These are phyloP conservation scores for Hypoxylon sp. DNA, from an alignment of 2,329 filamentous ascomycete genomes.

Conservation along the genomic window DNA sequence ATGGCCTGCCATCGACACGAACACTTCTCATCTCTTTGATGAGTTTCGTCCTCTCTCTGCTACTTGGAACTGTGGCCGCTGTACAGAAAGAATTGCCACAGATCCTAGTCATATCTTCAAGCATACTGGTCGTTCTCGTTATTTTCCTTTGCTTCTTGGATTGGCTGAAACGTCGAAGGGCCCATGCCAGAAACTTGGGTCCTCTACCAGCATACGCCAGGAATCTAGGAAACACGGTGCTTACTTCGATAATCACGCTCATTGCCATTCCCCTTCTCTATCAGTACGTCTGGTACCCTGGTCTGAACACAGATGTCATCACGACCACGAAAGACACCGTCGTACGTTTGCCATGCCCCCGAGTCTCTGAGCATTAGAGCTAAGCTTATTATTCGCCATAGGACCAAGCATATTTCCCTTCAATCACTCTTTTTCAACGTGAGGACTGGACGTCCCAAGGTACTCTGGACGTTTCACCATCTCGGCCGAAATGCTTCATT, in stretches of 20 bases:
- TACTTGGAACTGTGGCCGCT: slow-evolving; percentile 15
- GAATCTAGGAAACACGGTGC: slow-evolving; percentile 17
- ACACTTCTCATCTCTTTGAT: slow-evolving; percentile 8
- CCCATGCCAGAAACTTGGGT: background rate
- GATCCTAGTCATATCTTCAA: background rate
- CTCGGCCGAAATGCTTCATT: slow-evolving; percentile 15
- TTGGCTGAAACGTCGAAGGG: background rate
- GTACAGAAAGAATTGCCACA: slow-evolving; percentile 2
- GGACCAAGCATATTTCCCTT: slow-evolving; percentile 21
- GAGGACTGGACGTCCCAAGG: slow-evolving; percentile 19
- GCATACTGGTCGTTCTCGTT: background rate
- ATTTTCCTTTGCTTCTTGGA: background rate
- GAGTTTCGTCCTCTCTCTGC: slow-evolving; percentile 13
- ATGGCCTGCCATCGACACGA: slow-evolving; percentile 14
- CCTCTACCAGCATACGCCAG: background rate
- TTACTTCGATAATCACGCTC: slow-evolving; percentile 12
- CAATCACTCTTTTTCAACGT: slow-evolving; percentile 20
- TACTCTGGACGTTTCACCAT: background rate
- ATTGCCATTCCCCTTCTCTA: slow-evolving; percentile 19
- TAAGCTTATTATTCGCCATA: background rate
- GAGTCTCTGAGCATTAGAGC: background rate
- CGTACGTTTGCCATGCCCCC: background rate
- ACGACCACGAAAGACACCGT: slow-evolving; percentile 16
- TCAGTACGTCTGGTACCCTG: slow-evolving; percentile 15
- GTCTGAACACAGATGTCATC: slow-evolving; percentile 18